Evolutionary conservation across 1,284 basidiomycete species (phyloP), one percentile per base, ranked within the genome.

Genomic region (Amylostereum areolatum): DNA sequence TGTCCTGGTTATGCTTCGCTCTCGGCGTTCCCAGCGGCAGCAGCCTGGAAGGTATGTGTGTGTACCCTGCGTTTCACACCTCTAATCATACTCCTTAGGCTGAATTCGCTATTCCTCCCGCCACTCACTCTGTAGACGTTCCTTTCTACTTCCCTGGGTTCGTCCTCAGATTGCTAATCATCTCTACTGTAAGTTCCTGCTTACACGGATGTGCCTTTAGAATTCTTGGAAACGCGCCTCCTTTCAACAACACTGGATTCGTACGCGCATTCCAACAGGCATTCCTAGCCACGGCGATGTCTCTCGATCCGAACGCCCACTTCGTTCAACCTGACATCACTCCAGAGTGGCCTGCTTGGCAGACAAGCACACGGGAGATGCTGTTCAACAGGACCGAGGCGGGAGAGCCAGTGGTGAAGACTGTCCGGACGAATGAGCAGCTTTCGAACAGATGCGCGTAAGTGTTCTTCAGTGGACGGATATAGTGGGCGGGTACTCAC

Each of bases 91-190:
- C n/a, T 37, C 40, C 28, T 27, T 42, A 70, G 65, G 65, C 57
- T 18, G 62, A 66, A 53, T 71, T 69, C 47, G 67, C 68, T 2
- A 59, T 71, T 29, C 66, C 68, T 3, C 70, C 69, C 4, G 70
- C 56, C 1, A 46, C 42, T 0, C 70, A 72, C 53, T 66, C 57
- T 8, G 47, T 59, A 10, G 69, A 71, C 54, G 46, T 68, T 5
- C 45, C 52, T 3, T 70, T 66, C 47, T 69, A 68, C 51, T 71
- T 63, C 54, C 59, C 64, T 62, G 43, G 18, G 55, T 43, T 27
- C 25, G 5, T 42, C 11, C 40, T n/a, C 5, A 18, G 31, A 30
- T 10, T 49, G 12, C n/a, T 29, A 3, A 10, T 24, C 3, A 3
- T 27, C 3, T 42, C 11, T 27, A 3, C 40, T 11, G 8, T 10